phyloP scores from a whole-genome alignment of 257 asterid genomes.

The Nicotiana otophora region DNA sequence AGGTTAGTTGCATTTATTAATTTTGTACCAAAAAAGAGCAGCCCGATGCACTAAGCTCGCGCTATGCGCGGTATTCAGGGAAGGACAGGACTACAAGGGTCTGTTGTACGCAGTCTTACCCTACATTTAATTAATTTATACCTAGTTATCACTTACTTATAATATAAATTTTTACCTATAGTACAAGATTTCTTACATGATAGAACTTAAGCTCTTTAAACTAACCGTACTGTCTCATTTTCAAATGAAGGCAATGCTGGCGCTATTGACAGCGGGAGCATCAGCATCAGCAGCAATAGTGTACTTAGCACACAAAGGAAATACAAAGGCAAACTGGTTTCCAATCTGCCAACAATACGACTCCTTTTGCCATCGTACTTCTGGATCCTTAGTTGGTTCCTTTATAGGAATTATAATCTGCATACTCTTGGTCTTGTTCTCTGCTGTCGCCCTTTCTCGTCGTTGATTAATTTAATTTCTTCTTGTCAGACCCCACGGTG shows the following conservation, averaged over 20 bases:
- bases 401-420: slow-evolving; percentile 44
- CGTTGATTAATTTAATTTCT: slow-evolving; percentile 17
- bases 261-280: slow-evolving; percentile 52
- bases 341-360: slow-evolving; percentile 72
- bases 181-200: no score
- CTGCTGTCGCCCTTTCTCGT: slow-evolving; percentile 45
- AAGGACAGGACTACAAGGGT: no score
- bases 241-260: slow-evolving; percentile 50
- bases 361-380: slow-evolving; percentile 60
- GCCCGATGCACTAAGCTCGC: no score
- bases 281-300: slow-evolving; percentile 85
- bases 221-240: background rate
- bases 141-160: no score
- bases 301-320: slow-evolving; percentile 80
- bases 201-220: no score
- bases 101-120: no score
- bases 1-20: no score
- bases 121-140: no score
- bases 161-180: no score
- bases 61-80: no score
- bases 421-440: slow-evolving; percentile 41
- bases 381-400: slow-evolving; percentile 68
- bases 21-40: no score
- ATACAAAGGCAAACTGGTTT: slow-evolving; percentile 58
- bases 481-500: no score